Percentiles rank a stretch among this genome's conserved stretches.
These are phyloP conservation scores for Gastrodia elata DNA, from an alignment of 106 monocot genomes.

Conservation along the genomic window DNA sequence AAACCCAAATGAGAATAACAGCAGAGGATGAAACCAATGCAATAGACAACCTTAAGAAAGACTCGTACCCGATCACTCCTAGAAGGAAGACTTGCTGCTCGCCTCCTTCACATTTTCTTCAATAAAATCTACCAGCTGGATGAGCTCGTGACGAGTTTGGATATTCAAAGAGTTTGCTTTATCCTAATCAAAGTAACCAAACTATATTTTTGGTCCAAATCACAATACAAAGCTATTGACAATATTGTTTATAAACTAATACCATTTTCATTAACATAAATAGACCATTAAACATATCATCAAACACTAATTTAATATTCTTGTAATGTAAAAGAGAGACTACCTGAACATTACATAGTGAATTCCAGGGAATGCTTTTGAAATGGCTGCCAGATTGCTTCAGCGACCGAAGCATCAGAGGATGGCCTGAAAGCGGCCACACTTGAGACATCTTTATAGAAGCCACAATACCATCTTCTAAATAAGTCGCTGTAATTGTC, in stretches of 20 bases:
- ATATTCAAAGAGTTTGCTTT: slow-evolving; percentile 6
- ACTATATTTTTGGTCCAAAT: not conserved
- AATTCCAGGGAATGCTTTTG: slow-evolving; percentile 6
- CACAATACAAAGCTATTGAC: not conserved
- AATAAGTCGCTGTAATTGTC: not conserved
- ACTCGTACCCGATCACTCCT: too few species aligned
- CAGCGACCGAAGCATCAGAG: not conserved
- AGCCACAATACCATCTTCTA: not conserved
- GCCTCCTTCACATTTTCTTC: not conserved
- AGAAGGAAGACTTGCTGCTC: not conserved
- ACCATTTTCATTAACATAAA: not conserved
- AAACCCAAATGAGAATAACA: too few species aligned
- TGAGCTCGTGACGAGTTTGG: not conserved
- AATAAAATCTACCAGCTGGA: not conserved
- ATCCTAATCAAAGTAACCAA: not conserved
- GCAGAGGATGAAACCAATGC: too few species aligned
- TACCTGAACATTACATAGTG: slow-evolving; percentile 1
- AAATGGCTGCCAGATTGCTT: not conserved
- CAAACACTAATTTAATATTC: too few species aligned
- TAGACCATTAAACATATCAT: too few species aligned
- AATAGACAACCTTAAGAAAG: too few species aligned
- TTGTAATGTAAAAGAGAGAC: too few species aligned
- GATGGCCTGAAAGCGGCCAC: slow-evolving; percentile 6
- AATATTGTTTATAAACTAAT: too few species aligned
- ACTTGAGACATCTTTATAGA: slow-evolving; percentile 1